Conservation (phyloP, 768 basidiomycete genomes). For the Paxillus rubicundulus region DNA sequence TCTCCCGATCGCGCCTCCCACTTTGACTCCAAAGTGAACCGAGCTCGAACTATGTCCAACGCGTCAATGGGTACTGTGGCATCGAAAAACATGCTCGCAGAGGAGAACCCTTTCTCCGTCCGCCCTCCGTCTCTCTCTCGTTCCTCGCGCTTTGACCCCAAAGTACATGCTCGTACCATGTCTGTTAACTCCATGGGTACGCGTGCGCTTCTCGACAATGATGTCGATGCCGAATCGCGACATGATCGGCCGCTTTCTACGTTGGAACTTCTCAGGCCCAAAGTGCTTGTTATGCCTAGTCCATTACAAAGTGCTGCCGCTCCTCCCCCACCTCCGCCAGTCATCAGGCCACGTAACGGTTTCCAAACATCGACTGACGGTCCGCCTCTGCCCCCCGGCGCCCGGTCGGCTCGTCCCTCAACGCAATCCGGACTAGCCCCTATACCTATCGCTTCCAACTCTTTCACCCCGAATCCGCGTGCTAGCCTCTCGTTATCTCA, state of each 20-base stretch:
- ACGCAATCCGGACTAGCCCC: slow-evolving; percentile 39
- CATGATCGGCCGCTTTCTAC: slow-evolving; percentile 68
- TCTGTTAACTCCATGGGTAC: slow-evolving; percentile 70
- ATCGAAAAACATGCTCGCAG: slow-evolving; percentile 34
- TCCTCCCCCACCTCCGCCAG: slow-evolving; percentile 33
- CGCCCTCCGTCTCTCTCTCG: slow-evolving; percentile 59
- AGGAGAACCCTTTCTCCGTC: slow-evolving; percentile 67
- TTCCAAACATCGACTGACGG: slow-evolving; percentile 68
- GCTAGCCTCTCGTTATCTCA: slow-evolving; percentile 73
- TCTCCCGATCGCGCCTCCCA: slow-evolving; percentile 41
- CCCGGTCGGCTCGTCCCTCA: slow-evolving; percentile 53
- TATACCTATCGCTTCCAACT: slow-evolving; percentile 51
- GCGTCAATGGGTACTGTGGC: slow-evolving; percentile 44
- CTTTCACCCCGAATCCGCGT: slow-evolving; percentile 78
- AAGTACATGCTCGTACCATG: slow-evolving; percentile 57
- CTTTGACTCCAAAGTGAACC: slow-evolving; percentile 41
- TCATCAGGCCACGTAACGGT: slow-evolving; percentile 45
- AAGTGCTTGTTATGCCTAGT: slow-evolving; percentile 93
- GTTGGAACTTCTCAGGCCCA: slow-evolving; percentile 78
- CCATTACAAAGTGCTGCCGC: slow-evolving; percentile 60
- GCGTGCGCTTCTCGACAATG: slow-evolving; percentile 57
- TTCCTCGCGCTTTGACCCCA: slow-evolving; percentile 81
- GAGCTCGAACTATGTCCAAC: slow-evolving; percentile 41
- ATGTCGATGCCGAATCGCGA: slow-evolving; percentile 33
- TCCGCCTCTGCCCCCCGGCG: slow-evolving; percentile 74